Evolutionary conservation across 208 protist species (phyloP).

Genomic region (Zelonia costaricensis): DNA sequence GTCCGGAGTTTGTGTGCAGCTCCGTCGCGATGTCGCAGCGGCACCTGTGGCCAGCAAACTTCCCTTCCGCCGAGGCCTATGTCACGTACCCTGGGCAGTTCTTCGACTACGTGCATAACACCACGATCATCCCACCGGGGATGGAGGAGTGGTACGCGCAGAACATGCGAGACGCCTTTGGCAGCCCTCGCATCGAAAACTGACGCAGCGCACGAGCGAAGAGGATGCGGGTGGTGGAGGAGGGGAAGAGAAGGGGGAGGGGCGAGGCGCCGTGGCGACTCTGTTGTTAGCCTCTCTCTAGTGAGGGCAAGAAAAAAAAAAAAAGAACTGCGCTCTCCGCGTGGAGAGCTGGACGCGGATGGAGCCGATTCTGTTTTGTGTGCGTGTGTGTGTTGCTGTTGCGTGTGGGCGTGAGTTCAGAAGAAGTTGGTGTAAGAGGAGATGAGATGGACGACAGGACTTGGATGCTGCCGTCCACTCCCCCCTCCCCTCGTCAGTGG

Average conservation of each 20-base stretch:
- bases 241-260: background rate
- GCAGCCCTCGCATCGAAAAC: conserved; percentile 42
- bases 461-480: no score
- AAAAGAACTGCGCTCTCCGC: no score
- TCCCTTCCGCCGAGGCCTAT: conserved; percentile 86
- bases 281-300: no score
- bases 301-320: no score
- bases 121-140: conserved; percentile 63
- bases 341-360: no score
- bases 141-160: conserved; percentile 84
- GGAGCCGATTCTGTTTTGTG: no score
- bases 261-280: no score
- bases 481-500: no score
- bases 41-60: conserved; percentile 83
- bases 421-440: no score
- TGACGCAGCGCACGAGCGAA: conserved; percentile 11
- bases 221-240: background rate
- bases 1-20: conserved; percentile 85
- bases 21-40: conserved; percentile 72
- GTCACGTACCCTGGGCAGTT: conserved; percentile 72
- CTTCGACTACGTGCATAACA: conserved; percentile 89
- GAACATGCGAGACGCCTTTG: conserved; percentile 49
- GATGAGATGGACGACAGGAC: no score
- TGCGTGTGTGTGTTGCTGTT: no score
- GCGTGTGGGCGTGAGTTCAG: no score